A percentile compares a stretch with the other conserved stretches of the same genome.
Evolutionary conservation across 1,284 basidiomycete genomes (phyloP).

Genomic region (Stereum hirsutum): DNA sequence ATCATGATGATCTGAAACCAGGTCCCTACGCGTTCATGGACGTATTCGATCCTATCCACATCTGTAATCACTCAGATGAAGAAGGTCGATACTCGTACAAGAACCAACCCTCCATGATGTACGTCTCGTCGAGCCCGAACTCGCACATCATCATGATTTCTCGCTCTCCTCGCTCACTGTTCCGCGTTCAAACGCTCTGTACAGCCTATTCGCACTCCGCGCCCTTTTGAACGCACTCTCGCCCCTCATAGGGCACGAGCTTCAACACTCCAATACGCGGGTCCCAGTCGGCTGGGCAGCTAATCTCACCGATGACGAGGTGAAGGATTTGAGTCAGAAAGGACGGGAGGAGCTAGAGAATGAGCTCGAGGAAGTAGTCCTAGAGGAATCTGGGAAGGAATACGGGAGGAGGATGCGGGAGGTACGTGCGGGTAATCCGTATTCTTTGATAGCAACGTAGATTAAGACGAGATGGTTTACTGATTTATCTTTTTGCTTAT

Average conservation of each 20-base stretch:
- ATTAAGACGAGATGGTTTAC: no score
- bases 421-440: no score
- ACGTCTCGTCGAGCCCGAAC: conserved; percentile 15
- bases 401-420: conserved; percentile 63
- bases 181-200: conserved; percentile 6
- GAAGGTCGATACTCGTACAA: conserved; percentile 84
- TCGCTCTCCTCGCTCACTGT: neutral
- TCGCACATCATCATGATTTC: neutral
- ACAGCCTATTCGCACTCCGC: conserved; percentile 68
- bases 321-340: conserved; percentile 52
- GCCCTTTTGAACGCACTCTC: conserved; percentile 68
- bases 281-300: conserved; percentile 58
- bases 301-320: conserved; percentile 38
- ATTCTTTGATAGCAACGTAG: no score
- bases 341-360: conserved; percentile 43
- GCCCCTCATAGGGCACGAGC: conserved; percentile 78
- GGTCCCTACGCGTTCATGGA: conserved; percentile 96
- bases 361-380: conserved; percentile 50
- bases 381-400: conserved; percentile 44
- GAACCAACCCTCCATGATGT: conserved; percentile 53
- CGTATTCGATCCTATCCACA: conserved; percentile 74
- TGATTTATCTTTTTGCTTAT: no score
- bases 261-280: conserved; percentile 40
- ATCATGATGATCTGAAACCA: no score
- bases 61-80: conserved; percentile 92